Conservation (phyloP, 768 basidiomycete species). For the Mycena floridula region DNA sequence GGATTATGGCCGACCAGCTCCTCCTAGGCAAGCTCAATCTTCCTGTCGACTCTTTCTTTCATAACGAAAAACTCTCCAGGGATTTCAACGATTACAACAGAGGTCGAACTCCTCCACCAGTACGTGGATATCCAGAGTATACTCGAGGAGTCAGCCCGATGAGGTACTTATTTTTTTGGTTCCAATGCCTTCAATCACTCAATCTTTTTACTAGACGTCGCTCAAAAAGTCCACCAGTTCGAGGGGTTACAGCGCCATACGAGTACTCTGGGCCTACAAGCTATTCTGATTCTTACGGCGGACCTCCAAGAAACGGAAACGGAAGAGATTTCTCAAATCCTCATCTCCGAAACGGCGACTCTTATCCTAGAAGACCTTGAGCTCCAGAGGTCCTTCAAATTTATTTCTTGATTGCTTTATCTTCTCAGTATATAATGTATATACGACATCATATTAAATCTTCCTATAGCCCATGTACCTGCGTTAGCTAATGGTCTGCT, state of each 20-base stretch:
- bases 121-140: conserved; percentile 43
- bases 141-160: conserved; percentile 35
- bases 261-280: background rate
- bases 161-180: background rate
- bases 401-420: no score
- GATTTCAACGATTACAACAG: conserved; percentile 55
- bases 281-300: background rate
- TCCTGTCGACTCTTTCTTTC: conserved; percentile 1
- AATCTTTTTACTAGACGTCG: conserved; percentile 43
- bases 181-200: background rate
- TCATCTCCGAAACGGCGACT: background rate
- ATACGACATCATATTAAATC: no score
- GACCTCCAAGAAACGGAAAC: background rate
- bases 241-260: conserved; percentile 11
- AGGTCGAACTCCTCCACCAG: conserved; percentile 48
- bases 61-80: conserved; percentile 22
- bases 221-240: conserved; percentile 62
- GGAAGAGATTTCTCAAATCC: background rate
- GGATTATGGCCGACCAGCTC: conserved; percentile 55
- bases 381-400: background rate
- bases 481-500: background rate
- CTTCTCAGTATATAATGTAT: no score
- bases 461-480: no score
- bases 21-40: conserved; percentile 15
- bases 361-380: background rate